A percentile compares a stretch with the other conserved stretches of the same genome.
phyloP scores from a whole-genome alignment of 192 early-diverging fungal genomes.

The Spizellomyces punctatus region DNA sequence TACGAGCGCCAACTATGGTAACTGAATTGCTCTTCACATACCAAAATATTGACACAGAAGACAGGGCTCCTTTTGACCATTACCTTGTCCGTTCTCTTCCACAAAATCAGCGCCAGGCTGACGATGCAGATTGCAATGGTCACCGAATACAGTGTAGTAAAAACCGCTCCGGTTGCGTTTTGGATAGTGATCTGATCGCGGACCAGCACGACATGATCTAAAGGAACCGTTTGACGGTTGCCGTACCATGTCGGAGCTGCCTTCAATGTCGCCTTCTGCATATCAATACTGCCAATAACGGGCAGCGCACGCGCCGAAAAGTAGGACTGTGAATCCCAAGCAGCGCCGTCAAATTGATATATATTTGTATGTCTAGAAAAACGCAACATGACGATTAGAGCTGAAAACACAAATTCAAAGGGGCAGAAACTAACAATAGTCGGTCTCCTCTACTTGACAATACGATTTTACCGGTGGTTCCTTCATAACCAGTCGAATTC shows the following conservation, averaged over 20 bases:
- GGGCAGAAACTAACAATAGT: not conserved
- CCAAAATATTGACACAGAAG: slow-evolving; percentile 4
- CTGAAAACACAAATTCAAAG: not conserved
- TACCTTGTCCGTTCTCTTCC: not conserved
- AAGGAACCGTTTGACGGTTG: not conserved
- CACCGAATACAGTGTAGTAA: not conserved
- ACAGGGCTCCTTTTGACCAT: not conserved
- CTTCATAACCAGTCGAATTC: slow-evolving; percentile 1
- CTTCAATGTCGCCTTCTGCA: not conserved
- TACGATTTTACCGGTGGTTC: not conserved
- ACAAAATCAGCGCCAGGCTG: not conserved
- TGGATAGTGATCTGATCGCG: not conserved
- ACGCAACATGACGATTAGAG: not conserved
- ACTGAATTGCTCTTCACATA: not conserved
- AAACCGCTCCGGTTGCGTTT: not conserved
- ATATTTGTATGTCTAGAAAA: not conserved
- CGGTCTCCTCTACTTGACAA: not conserved
- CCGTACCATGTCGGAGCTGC: slow-evolving; percentile 1
- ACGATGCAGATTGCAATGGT: not conserved
- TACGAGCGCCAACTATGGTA: too few relatives aligned
- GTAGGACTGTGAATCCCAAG: not conserved
- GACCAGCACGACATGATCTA: not conserved
- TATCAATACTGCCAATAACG: slow-evolving; percentile 7
- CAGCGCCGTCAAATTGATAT: not conserved
- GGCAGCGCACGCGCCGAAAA: not conserved